phyloP scores from a whole-genome alignment of 345 rosid genomes.

The Murraya koenigii region DNA sequence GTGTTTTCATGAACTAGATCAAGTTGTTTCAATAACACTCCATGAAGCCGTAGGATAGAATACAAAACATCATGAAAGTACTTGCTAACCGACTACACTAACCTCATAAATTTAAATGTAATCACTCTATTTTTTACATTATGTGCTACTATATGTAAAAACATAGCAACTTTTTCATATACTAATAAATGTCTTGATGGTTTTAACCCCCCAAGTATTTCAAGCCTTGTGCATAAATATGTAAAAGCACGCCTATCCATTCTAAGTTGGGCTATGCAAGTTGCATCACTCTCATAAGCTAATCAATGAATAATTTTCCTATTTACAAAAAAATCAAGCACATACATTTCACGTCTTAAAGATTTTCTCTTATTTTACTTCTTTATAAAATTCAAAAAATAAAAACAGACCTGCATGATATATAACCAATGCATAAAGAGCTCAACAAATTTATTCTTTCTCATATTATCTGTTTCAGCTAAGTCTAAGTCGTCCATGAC shows the following conservation, averaged over 20 bases:
- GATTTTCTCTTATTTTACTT: background rate
- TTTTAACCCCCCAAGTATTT: background rate
- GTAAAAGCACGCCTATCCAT: background rate
- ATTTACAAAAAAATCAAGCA: background rate
- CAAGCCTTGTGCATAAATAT: background rate
- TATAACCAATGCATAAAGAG: background rate
- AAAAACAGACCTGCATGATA: background rate
- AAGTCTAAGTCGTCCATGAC: no score
- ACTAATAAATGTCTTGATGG: no score
- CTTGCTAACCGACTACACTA: background rate
- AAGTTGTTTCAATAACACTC: background rate
- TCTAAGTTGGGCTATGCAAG: background rate
- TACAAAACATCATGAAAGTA: background rate
- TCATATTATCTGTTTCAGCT: no score
- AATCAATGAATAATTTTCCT: background rate
- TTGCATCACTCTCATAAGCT: background rate
- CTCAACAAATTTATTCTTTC: background rate
- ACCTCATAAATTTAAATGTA: background rate
- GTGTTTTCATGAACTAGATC: background rate
- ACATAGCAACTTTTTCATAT: background rate
- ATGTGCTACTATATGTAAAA: no score
- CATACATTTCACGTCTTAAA: background rate
- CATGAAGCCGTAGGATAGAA: background rate
- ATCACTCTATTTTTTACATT: background rate
- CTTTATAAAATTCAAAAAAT: background rate